Conservation (phyloP, 768 basidiomycete genomes). For the Rickenella mellea region DNA sequence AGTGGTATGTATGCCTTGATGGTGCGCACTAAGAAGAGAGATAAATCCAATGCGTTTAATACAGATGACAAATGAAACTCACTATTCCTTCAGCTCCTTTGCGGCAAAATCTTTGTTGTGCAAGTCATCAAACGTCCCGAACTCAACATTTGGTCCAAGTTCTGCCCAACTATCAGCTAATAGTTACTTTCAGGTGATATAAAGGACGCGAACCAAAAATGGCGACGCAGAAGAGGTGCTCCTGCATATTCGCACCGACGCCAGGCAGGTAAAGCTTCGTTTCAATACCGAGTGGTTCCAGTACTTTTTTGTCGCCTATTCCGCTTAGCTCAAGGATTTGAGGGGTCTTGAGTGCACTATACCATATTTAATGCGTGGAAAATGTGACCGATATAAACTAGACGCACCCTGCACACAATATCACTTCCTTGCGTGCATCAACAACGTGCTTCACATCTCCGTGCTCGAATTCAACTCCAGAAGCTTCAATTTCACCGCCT, state of each 20-base stretch:
- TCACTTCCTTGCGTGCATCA: slow-evolving; percentile 30
- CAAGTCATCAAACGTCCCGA: slow-evolving; percentile 20
- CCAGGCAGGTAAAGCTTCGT: slow-evolving; percentile 30
- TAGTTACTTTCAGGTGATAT: background rate
- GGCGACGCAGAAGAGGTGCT: slow-evolving; percentile 22
- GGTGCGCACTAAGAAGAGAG: background rate
- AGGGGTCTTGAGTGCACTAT: slow-evolving; percentile 33
- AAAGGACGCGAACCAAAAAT: slow-evolving; percentile 9
- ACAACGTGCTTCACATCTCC: slow-evolving; percentile 16
- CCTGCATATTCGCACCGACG: slow-evolving; percentile 40
- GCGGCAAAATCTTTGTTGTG: slow-evolving; percentile 16
- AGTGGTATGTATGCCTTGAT: background rate
- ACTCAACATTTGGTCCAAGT: slow-evolving; percentile 18
- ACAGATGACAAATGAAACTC: slow-evolving; percentile 5
- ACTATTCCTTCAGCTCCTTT: slow-evolving; percentile 26
- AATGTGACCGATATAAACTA: background rate
- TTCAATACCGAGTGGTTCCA: slow-evolving; percentile 24
- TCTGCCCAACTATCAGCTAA: slow-evolving; percentile 12
- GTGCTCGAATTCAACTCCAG: slow-evolving; percentile 21
- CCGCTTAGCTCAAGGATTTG: slow-evolving; percentile 42
- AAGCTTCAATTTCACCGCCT: slow-evolving; percentile 12
- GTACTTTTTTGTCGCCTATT: slow-evolving; percentile 29
- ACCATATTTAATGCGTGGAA: slow-evolving; percentile 5
- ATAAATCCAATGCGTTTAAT: background rate
- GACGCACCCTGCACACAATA: slow-evolving; percentile 21